A percentile compares a stretch with the other conserved stretches of the same genome.
phyloP scores from a whole-genome alignment of 1,284 basidiomycete species.

The Microbotryum violaceum region DNA sequence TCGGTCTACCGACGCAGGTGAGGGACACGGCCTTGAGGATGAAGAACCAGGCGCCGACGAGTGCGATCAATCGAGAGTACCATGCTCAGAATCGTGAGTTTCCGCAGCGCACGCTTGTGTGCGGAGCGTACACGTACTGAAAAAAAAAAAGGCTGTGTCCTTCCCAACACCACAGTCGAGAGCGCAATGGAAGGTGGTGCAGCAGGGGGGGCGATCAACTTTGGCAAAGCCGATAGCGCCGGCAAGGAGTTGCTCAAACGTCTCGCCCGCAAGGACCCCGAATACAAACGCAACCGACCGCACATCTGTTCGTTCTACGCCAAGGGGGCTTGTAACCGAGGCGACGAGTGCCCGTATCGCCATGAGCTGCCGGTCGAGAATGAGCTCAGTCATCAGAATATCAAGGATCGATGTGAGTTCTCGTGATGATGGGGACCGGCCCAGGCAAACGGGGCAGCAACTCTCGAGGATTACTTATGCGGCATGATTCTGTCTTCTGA shows the following conservation, averaged over 20 bases:
- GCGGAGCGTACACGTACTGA: too few relatives aligned
- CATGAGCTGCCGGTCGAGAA: constrained; percentile 83
- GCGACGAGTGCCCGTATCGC: constrained; percentile 85
- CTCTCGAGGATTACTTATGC: too few relatives aligned
- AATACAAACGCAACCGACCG: constrained; percentile 92
- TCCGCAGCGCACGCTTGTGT: too few relatives aligned
- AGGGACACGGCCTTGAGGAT: constrained; percentile 87
- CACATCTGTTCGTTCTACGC: constrained; percentile 92
- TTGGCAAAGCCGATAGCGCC: constrained; percentile 42
- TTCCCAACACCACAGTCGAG: constrained; percentile 16
- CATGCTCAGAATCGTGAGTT: constrained; percentile 80
- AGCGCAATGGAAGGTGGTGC: constrained; percentile 28
- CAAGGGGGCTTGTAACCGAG: constrained; percentile 90
- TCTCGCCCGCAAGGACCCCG: constrained; percentile 77
- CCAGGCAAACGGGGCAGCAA: neutral
- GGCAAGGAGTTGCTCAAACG: constrained; percentile 95
- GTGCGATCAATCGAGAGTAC: constrained; percentile 91
- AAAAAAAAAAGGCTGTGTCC: too few relatives aligned
- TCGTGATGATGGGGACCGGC: neutral
- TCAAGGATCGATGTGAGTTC: constrained; percentile 64
- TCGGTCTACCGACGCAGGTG: constrained; percentile 92
- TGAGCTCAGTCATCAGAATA: constrained; percentile 79
- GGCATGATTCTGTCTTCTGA: too few relatives aligned
- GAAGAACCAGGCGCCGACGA: constrained; percentile 73
- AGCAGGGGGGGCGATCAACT: constrained; percentile 32